These are phyloP conservation scores for Coemansia sp. DNA, from an alignment of 192 early-diverging fungal genomes.

Conservation along the genomic window DNA sequence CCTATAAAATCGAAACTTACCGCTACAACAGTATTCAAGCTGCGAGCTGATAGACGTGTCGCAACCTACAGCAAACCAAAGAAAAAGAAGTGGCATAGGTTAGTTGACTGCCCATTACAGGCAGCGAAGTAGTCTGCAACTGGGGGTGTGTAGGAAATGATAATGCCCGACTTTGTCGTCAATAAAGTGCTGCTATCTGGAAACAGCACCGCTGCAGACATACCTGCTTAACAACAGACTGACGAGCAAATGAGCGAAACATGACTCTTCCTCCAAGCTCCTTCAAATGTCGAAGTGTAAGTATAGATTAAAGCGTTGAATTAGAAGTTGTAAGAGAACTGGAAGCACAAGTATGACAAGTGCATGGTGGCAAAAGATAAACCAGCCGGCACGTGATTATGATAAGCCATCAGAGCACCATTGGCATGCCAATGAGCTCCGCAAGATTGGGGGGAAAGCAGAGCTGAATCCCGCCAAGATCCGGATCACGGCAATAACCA, in stretches of 20 bases:
- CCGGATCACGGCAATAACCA: no score
- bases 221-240: conserved; percentile 50
- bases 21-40: conserved; percentile 49
- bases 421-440: no score
- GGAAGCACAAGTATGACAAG: not conserved
- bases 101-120: not conserved
- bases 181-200: not conserved
- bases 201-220: not conserved
- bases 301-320: not conserved
- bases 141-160: not conserved
- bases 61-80: conserved; percentile 33
- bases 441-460: no score
- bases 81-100: not conserved
- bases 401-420: no score
- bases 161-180: not conserved
- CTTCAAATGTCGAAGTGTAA: conserved; percentile 4
- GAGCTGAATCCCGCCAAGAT: no score
- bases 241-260: conserved; percentile 44
- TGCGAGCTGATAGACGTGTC: conserved; percentile 46
- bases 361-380: no score
- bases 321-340: not conserved
- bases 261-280: conserved; percentile 13
- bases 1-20: conserved; percentile 15
- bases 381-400: no score
- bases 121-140: not conserved